Conservation (phyloP, 75 land plant species). For the Pinus taeda region DNA sequence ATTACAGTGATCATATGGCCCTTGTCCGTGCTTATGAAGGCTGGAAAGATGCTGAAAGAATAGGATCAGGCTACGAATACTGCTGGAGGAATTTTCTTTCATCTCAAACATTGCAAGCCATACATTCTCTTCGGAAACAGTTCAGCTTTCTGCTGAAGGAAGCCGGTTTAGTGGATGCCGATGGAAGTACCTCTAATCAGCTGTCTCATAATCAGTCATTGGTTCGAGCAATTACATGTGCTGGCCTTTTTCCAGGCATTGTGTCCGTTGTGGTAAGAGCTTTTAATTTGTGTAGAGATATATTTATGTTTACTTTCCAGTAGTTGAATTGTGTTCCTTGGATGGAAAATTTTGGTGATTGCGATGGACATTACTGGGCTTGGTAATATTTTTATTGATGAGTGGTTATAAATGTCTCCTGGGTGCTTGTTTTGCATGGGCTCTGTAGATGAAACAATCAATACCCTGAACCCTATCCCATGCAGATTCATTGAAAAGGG, state of each 20-base stretch:
- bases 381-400: background rate
- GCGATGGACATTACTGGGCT: background rate
- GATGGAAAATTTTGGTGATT: background rate
- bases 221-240: slow-evolving; percentile 90
- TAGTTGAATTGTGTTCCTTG: background rate
- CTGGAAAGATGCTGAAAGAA: slow-evolving; percentile 87
- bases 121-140: slow-evolving; percentile 84
- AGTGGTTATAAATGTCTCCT: background rate
- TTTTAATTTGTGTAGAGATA: background rate
- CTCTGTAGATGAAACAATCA: background rate
- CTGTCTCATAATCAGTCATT: slow-evolving; percentile 66
- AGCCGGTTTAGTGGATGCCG: slow-evolving; percentile 72
- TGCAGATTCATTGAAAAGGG: background rate
- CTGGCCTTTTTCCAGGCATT: slow-evolving; percentile 98
- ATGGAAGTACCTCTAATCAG: slow-evolving; percentile 37
- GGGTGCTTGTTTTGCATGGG: background rate
- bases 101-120: slow-evolving; percentile 82
- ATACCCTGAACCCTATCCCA: background rate
- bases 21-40: slow-evolving; percentile 97
- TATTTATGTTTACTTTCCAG: background rate
- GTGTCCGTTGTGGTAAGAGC: slow-evolving; percentile 72
- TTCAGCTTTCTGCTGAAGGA: slow-evolving; percentile 76
- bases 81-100: slow-evolving; percentile 98
- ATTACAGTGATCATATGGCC: slow-evolving; percentile 97
- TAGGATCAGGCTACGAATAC: slow-evolving; percentile 77